Conservation (phyloP, 2,329 filamentous ascomycete genomes). For the Exophiala xenobiotica region DNA sequence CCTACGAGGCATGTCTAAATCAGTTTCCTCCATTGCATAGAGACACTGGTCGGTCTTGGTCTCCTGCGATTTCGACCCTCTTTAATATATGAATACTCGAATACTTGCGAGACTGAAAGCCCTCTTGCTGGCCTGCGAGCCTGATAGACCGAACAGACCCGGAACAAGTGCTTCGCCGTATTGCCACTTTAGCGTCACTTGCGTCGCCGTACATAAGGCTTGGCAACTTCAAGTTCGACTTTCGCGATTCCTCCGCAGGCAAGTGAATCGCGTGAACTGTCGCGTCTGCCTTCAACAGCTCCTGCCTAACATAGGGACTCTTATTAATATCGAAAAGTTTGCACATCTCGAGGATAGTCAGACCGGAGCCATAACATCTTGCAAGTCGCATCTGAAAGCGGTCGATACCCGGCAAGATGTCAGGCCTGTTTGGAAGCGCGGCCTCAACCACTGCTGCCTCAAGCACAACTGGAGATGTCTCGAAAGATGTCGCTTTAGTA, state of each 20-base stretch:
- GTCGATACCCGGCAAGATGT: constrained; percentile 51
- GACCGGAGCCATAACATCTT: neutral
- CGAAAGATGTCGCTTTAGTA: constrained; percentile 77
- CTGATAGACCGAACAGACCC: too few relatives aligned
- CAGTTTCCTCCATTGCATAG: too few relatives aligned
- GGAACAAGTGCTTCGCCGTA: too few relatives aligned
- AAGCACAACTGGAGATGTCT: constrained; percentile 85
- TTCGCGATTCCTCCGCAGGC: too few relatives aligned
- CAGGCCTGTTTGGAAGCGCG: constrained; percentile 57
- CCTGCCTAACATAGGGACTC: neutral
- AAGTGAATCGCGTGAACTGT: constrained; percentile 1
- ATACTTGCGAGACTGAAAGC: too few relatives aligned
- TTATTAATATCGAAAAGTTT: neutral
- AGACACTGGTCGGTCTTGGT: too few relatives aligned
- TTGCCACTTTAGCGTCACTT: too few relatives aligned
- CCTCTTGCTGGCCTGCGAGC: too few relatives aligned
- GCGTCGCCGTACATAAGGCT: too few relatives aligned
- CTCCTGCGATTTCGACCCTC: too few relatives aligned
- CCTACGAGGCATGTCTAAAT: too few relatives aligned
- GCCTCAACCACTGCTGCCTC: constrained; percentile 54
- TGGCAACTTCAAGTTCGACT: neutral
- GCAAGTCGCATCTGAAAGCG: neutral
- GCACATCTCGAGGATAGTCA: neutral
- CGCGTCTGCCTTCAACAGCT: neutral
- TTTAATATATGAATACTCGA: too few relatives aligned